Conservation (phyloP, 2,329 filamentous ascomycete genomes). For the Fusarium multiceps region DNA sequence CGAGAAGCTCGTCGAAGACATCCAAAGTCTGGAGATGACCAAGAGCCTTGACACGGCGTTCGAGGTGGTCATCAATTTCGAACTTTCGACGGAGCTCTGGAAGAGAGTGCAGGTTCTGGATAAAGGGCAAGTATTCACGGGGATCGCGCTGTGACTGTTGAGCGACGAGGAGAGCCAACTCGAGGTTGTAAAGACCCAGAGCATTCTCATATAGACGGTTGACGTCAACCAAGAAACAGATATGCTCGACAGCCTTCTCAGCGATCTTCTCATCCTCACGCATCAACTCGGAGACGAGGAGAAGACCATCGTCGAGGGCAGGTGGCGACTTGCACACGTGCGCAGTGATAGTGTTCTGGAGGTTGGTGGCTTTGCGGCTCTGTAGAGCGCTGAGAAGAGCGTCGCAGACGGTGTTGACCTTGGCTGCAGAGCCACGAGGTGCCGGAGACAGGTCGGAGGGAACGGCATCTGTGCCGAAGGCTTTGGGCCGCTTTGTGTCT, state of each 20-base stretch:
- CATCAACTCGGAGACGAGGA: conserved; percentile 80
- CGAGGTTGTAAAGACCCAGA: conserved; percentile 89
- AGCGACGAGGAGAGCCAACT: conserved; percentile 88
- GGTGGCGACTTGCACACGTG: conserved; percentile 94
- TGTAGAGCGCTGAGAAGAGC: conserved; percentile 78
- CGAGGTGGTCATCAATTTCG: conserved; percentile 89
- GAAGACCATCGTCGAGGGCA: conserved; percentile 85
- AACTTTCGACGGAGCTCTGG: conserved; percentile 78
- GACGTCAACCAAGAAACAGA: conserved; percentile 95
- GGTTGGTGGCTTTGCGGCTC: conserved; percentile 68
- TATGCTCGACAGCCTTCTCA: conserved; percentile 92
- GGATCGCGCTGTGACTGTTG: conserved; percentile 97
- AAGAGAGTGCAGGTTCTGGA: conserved; percentile 85
- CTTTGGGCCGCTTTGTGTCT: conserved; percentile 72
- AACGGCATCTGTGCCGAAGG: not conserved
- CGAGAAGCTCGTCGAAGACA: conserved; percentile 80
- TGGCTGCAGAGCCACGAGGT: conserved; percentile 54
- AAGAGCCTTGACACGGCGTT: conserved; percentile 80
- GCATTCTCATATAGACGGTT: conserved; percentile 92
- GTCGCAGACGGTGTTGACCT: conserved; percentile 91
- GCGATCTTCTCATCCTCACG: conserved; percentile 76
- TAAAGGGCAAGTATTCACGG: conserved; percentile 92
- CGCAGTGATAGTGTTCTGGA: conserved; percentile 94
- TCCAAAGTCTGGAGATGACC: conserved; percentile 78
- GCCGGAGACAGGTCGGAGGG: conserved; percentile 25